Evolutionary conservation across 139 green algal genomes (phyloP), one percentile per base, ranked within the genome.

Genomic region (Tetradesmus lagerheimii): DNA sequence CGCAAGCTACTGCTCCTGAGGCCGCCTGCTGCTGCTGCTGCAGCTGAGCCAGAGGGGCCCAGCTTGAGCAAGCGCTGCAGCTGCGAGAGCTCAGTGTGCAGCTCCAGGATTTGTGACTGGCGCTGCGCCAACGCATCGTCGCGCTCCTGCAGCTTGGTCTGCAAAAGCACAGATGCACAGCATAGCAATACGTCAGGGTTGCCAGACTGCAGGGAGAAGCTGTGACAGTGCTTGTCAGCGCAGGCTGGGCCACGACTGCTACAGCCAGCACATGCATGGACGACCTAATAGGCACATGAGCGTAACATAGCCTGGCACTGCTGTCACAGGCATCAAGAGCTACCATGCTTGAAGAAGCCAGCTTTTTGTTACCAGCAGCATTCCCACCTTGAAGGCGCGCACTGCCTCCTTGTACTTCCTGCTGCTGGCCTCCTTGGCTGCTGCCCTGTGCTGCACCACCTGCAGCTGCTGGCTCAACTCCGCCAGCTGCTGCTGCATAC

Each of bases 341-440:
- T n/a, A n/a, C n/a, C n/a, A n/a, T n/a, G n/a, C n/a, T n/a, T n/a
- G n/a, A n/a, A n/a, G n/a, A n/a, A n/a, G n/a, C n/a, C n/a, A n/a
- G n/a, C n/a, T n/a, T n/a, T n/a, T n/a, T n/a, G n/a, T n/a, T n/a
- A n/a, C n/a, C n/a, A n/a, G n/a, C n/a, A 62, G 47, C 47, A 20
- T 23, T 62, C 47, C 80, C 23, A 92, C 92, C 93, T 95, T 95
- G 45, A 95, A 87, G 5, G 89, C 64, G 23, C 87, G 71, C 34
- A 90, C 93, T 6, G 90, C 93, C 79, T 95, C 94, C 87, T 96
- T 96, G 90, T 96, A 96, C 74, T 92, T 93, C 11, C 90, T 83
- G 14, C 93, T 91, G 66, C 93, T 93, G 6, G 89, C 90, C 62
- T 95, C 92, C 39, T 92, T 83, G 12, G 89, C 74, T 50, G 88